Evolutionary conservation across 2,329 filamentous ascomycete species (phyloP).

Genomic region (Akanthomyces uredinophilus): DNA sequence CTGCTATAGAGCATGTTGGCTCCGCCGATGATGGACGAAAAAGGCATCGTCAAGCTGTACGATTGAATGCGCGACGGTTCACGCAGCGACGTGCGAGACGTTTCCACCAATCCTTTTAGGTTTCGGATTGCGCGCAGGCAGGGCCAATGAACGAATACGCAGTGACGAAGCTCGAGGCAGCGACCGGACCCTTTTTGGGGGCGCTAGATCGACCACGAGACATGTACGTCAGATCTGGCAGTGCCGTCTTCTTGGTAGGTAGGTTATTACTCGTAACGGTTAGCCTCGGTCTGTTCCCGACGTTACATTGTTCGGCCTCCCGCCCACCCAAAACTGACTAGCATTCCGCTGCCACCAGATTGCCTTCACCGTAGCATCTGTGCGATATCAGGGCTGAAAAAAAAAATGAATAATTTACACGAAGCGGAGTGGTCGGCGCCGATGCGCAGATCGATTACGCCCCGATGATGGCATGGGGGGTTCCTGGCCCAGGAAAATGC

Average conservation of each 20-base stretch:
- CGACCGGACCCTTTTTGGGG: constrained; percentile 5
- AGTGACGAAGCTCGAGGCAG: not conserved
- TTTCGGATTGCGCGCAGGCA: not conserved
- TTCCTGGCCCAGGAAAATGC: not conserved
- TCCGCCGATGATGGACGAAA: not conserved
- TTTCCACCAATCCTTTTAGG: not conserved
- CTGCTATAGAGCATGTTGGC: not conserved
- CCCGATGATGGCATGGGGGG: constrained; percentile 7
- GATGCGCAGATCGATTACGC: constrained; percentile 11
- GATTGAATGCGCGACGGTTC: not conserved
- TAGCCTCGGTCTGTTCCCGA: constrained; percentile 10
- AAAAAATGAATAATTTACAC: not conserved
- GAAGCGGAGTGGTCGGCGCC: constrained; percentile 3
- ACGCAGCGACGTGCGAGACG: not conserved
- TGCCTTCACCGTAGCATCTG: constrained; percentile 6
- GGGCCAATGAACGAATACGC: not conserved
- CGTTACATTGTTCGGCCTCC: constrained; percentile 3
- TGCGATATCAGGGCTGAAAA: constrained; percentile 6
- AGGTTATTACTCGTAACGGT: not conserved
- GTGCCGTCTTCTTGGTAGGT: constrained; percentile 1
- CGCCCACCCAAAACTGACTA: constrained; percentile 4
- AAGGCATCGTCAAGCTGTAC: not conserved
- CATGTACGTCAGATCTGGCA: constrained; percentile 12
- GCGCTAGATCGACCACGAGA: constrained; percentile 12
- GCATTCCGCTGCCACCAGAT: constrained; percentile 5